Base-by-base conservation (phyloP, 306 rosid genomes). In the Cucumis hystrix region DNA sequence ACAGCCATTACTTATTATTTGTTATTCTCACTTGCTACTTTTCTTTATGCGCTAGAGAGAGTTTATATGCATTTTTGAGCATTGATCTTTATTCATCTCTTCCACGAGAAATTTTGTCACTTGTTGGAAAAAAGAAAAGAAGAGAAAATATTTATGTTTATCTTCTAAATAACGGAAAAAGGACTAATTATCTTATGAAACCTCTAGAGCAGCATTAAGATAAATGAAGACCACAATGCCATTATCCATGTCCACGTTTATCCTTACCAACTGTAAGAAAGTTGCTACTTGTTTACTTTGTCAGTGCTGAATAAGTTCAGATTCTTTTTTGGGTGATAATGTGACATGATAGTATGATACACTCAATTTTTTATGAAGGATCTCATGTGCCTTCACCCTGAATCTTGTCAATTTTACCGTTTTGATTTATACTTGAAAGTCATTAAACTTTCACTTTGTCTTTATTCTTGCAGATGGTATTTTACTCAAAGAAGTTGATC, bases 401-500 rank as follows among this genome's bases (percentile, higher is more conserved):
- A 65, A 47, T 45, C n/a, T 69, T 69, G 76, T 70, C 76, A 47
- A 20, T 20, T 70, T 47, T 21, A 6, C 33, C 21, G 11, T 23
- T 69, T 14, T 45, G 39, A 70, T 45, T 37, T 43, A 70, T 28
- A 70, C 76, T 49, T 59, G 37, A 13, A 20, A 52, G 40, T 56
- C n/a, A 47, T 49, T 39, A 8, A 76, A 20, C 4, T 47, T 63
- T 9, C 57, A 64, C 25, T 20, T 41, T 15, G 12, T 62, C 4
- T 13, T 80, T 79, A 65, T 76, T 78, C 43, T 78, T 81, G 82
- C 90, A 92, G 99, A 89, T 84, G 99, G 99, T 65, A 86, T 95
- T 89, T 85, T 90, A 81, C 82, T 95, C 78, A 92, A 87, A 87
- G 98, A 92, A 86, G 81, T 89, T 77, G 74, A 90, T 81, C 89